Conservation (phyloP, 305 asterid genomes). For the Coffea humblotiana region DNA sequence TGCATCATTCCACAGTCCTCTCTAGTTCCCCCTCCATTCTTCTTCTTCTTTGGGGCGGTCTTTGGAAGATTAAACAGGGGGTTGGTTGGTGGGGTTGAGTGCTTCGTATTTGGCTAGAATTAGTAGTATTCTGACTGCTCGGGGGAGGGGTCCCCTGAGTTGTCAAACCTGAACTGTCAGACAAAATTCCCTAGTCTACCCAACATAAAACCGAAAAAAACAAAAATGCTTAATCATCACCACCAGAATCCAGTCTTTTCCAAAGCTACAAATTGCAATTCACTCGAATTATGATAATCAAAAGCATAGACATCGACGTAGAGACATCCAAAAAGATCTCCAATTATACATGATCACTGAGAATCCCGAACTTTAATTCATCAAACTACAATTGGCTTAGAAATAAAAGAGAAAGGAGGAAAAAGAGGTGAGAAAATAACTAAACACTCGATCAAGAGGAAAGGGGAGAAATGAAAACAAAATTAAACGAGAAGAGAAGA, state of each 20-base stretch:
- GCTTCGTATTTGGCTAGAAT: background rate
- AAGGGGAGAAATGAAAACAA: background rate
- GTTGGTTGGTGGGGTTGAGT: background rate
- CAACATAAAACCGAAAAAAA: background rate
- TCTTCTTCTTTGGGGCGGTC: background rate
- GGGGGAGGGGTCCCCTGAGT: background rate
- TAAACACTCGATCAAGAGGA: background rate
- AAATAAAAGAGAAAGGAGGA: background rate
- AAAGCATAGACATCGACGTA: background rate
- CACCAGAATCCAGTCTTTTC: background rate
- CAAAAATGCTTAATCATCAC: background rate
- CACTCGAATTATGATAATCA: background rate
- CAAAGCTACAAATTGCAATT: conserved; percentile 4
- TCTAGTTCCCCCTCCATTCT: background rate
- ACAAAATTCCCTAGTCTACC: background rate
- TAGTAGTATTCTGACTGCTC: background rate
- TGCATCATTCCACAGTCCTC: background rate
- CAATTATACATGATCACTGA: background rate
- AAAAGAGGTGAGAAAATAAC: background rate
- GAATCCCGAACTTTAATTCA: background rate
- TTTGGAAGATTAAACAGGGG: background rate
- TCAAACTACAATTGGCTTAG: background rate
- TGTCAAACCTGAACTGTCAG: conserved; percentile 8
- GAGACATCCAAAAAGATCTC: background rate
- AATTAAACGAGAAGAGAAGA: background rate